These are phyloP conservation scores for Nemania sp. DNA, from an alignment of 2,329 filamentous ascomycete species.

Conservation along the genomic window DNA sequence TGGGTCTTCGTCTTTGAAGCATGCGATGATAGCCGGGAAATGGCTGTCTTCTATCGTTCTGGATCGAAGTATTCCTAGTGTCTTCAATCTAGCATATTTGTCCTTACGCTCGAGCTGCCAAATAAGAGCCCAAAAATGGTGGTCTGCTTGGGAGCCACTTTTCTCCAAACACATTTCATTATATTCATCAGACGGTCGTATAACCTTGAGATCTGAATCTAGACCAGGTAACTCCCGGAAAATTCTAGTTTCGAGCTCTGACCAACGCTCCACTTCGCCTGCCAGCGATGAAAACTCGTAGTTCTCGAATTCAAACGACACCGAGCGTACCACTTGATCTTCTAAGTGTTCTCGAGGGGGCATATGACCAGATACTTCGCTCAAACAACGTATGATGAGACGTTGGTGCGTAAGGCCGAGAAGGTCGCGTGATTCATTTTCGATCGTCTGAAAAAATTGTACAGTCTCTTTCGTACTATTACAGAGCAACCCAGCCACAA, in stretches of 20 bases:
- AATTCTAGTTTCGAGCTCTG: neutral
- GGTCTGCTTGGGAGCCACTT: too few species aligned
- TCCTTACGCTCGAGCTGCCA: too few species aligned
- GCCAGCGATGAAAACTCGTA: neutral
- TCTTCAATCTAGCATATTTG: too few species aligned
- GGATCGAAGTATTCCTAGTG: too few species aligned
- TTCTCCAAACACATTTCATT: too few species aligned
- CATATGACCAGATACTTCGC: constrained; percentile 28
- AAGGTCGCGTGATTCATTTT: constrained; percentile 42
- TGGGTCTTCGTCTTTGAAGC: neutral
- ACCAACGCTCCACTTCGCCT: neutral
- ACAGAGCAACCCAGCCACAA: constrained; percentile 47
- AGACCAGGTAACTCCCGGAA: neutral
- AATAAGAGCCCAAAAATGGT: too few species aligned
- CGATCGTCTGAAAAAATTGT: constrained; percentile 39
- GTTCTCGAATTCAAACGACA: neutral
- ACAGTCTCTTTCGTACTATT: constrained; percentile 16
- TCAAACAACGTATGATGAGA: constrained; percentile 45
- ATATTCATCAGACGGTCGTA: too few species aligned
- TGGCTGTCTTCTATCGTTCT: too few species aligned
- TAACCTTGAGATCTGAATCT: neutral
- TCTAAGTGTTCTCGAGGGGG: neutral
- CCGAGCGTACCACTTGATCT: neutral
- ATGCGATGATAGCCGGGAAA: neutral
- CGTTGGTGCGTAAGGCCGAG: constrained; percentile 44